Evolutionary conservation across 192 early-diverging fungal genomes (phyloP).

Genomic region (Rhizophagus prolifer): DNA sequence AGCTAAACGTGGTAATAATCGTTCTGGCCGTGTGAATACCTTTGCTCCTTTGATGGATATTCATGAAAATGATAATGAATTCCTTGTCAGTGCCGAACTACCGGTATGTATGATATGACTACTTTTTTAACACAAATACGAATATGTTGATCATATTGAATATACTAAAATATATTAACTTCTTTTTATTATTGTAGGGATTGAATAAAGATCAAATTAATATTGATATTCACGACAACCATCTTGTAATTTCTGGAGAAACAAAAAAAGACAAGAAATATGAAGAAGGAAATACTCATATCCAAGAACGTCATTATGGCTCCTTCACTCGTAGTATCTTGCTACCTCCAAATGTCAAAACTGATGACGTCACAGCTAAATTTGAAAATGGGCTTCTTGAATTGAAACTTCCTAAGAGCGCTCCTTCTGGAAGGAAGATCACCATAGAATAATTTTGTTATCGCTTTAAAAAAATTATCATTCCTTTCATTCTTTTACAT

Average conservation of each 20-base stretch:
- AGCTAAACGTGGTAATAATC: neutral
- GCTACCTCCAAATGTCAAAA: conserved; percentile 48
- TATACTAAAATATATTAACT: too few species aligned
- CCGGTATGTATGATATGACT: neutral
- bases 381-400: conserved; percentile 57
- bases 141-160: too few species aligned
- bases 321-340: conserved; percentile 47
- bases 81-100: conserved; percentile 4
- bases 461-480: too few species aligned
- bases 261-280: conserved; percentile 33
- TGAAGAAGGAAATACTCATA: conserved; percentile 44
- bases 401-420: conserved; percentile 46
- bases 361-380: conserved; percentile 49
- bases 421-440: conserved; percentile 46
- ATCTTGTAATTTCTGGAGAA: conserved; percentile 51
- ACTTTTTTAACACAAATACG: too few species aligned
- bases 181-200: conserved; percentile 30
- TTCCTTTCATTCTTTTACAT: too few species aligned
- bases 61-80: conserved; percentile 17
- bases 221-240: conserved; percentile 46
- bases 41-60: conserved; percentile 3
- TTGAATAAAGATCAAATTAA: conserved; percentile 57
- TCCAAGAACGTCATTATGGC: conserved; percentile 53
- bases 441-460: conserved; percentile 26
- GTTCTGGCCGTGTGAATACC: neutral